Evolutionary conservation across 768 basidiomycete genomes (phyloP).

Genomic region (Pleurotus sapidus): DNA sequence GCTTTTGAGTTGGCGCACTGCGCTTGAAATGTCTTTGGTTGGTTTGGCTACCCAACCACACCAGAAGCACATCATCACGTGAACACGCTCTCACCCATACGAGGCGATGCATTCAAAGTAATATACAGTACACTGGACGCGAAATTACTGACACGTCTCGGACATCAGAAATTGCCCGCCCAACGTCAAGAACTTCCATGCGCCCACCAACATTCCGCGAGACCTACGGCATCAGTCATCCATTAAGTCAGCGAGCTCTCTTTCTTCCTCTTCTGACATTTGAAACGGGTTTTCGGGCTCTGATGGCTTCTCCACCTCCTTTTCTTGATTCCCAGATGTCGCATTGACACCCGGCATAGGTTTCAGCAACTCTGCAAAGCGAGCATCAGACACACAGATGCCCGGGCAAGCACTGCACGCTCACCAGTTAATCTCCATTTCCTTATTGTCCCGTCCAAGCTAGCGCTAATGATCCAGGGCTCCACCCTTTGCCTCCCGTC

Average conservation of each 20-base stretch:
- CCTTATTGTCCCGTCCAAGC: slow-evolving; percentile 85
- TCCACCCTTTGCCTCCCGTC: slow-evolving; percentile 53
- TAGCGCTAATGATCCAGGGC: slow-evolving; percentile 80
- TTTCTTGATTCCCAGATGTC: slow-evolving; percentile 10
- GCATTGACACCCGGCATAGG: slow-evolving; percentile 22
- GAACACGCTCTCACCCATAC: background rate
- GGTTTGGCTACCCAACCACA: background rate
- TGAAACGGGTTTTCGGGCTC: slow-evolving; percentile 26
- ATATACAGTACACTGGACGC: no score
- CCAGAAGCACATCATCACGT: background rate
- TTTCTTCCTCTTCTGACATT: slow-evolving; percentile 87
- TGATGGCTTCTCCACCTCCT: slow-evolving; percentile 9
- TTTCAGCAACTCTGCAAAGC: slow-evolving; percentile 36
- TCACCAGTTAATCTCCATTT: slow-evolving; percentile 77
- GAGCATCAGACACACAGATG: background rate
- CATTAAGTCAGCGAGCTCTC: slow-evolving; percentile 78
- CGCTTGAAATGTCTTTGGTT: background rate
- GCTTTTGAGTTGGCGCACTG: slow-evolving; percentile 7
- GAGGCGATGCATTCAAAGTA: background rate
- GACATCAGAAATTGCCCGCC: slow-evolving; percentile 2
- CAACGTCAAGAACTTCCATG: slow-evolving; percentile 1
- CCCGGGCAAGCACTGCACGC: slow-evolving; percentile 8
- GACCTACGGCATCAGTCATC: slow-evolving; percentile 24
- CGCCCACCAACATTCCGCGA: background rate
- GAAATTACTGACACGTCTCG: background rate